A percentile compares a stretch with the other conserved stretches of the same genome.
Conservation (phyloP, 1,284 basidiomycete species). For the Coniferiporia sulphurascens region DNA sequence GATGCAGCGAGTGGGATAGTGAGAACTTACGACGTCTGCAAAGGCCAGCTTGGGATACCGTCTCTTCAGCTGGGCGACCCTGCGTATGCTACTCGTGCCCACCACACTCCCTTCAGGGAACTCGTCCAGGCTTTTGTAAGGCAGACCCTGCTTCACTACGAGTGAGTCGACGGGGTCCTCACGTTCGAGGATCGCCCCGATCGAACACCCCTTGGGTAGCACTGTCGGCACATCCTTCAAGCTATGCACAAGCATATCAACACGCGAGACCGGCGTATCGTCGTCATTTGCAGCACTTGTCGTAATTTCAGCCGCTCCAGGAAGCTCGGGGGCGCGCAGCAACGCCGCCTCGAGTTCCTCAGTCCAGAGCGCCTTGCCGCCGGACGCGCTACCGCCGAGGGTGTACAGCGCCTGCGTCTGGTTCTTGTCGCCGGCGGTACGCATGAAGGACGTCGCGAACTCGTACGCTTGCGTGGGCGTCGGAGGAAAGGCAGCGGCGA, state of each 20-base stretch:
- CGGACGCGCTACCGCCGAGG: constrained; percentile 39
- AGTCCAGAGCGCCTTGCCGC: constrained; percentile 89
- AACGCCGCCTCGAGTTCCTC: constrained; percentile 90
- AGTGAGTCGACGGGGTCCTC: constrained; percentile 90
- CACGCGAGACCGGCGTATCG: constrained; percentile 34
- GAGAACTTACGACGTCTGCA: constrained; percentile 76
- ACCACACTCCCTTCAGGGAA: constrained; percentile 87
- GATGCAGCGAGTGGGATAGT: not conserved
- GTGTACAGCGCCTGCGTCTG: constrained; percentile 77
- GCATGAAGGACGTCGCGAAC: constrained; percentile 81
- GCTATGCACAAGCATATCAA: constrained; percentile 93
- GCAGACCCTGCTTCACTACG: constrained; percentile 77
- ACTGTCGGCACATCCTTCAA: constrained; percentile 93
- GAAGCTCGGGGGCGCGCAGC: not conserved
- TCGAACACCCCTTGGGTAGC: constrained; percentile 79
- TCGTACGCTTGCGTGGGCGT: constrained; percentile 22
- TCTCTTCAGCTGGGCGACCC: constrained; percentile 87
- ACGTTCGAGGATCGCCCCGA: constrained; percentile 83
- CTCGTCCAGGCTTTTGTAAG: constrained; percentile 77
- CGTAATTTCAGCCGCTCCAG: not conserved
- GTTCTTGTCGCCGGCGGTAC: constrained; percentile 90
- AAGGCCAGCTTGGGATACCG: constrained; percentile 80
- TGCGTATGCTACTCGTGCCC: constrained; percentile 90
- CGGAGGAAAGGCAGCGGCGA: constrained; percentile 44
- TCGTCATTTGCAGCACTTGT: constrained; percentile 26